Base-by-base conservation (phyloP, 2,329 filamentous ascomycete species). In the Neonectria sp. region DNA sequence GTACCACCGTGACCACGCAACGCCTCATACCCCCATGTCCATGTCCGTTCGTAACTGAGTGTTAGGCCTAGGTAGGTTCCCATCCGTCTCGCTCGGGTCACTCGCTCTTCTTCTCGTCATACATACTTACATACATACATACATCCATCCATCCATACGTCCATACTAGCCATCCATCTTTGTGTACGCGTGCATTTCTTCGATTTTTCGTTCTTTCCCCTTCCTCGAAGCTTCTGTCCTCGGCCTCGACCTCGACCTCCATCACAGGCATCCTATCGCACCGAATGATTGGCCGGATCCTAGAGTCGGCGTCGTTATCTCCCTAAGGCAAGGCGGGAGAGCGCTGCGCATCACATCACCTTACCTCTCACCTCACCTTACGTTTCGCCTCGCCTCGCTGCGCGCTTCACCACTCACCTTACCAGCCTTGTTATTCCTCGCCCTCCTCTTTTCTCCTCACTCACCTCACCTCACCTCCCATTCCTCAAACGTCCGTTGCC, bases 321-420 rank as follows among this genome's bases (percentile, higher is more conserved):
- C 31, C 62, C 52, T 51, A 29, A 58, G 46, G 40, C 35, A 46
- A 53, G 62, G 40, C 59, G 58, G 58, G 57, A 65, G 37, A 35
- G 33, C 33, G 57, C 46, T 57, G 33, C 33, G 27, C 52, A 40
- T 40, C 40, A 52, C 57, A 68, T 67, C 67, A 67, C 68, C 62
- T 72, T 67, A 70, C 59, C 31, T 63, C 69, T 69, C 71, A 68
- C 67, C 60, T 60, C 61, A 53, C 63, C 55, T 63, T 56, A 25
- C 35, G 51, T 61, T 52, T 24, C 37, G 35, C 55, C 55, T 68
- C 62, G 59, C 58, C 35, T 37, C 35, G 35, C 33, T 11, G 2
- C 35, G 13, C 63, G 66, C 68, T 60, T 70, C 69, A 70, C 59
- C 25, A 56, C 69, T 71, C 71, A 68, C 56, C 57, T 59, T 60